These are phyloP conservation scores for Yamadazyma philogaea DNA, from an alignment of 805 yeast species.

Conservation along the genomic window DNA sequence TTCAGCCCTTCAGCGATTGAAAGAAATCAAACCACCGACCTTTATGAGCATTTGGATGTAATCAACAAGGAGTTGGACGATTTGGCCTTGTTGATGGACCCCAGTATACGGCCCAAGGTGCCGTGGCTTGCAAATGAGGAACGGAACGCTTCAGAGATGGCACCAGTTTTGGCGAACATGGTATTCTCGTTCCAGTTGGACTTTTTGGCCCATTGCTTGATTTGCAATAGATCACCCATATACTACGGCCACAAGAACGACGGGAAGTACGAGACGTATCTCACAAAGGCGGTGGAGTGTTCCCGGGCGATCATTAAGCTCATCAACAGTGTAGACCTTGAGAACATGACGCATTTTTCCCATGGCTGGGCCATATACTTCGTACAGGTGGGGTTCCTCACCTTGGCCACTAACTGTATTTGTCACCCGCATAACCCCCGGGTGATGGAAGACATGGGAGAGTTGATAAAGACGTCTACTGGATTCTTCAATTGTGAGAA, in stretches of 20 bases:
- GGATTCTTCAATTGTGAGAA: conserved; percentile 12
- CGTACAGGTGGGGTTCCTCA: conserved; percentile 24
- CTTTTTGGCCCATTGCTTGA: conserved; percentile 24
- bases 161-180: too few species aligned
- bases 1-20: conserved; percentile 21
- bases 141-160: too few species aligned
- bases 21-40: conserved; percentile 11
- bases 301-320: conserved; percentile 25
- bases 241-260: conserved; percentile 14
- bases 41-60: conserved; percentile 6
- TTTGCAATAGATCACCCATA: conserved; percentile 29
- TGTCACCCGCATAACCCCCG: conserved; percentile 14
- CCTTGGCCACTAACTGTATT: conserved; percentile 22
- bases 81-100: conserved; percentile 18
- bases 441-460: conserved; percentile 17
- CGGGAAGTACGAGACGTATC: conserved; percentile 15
- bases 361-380: conserved; percentile 20
- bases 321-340: conserved; percentile 12
- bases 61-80: conserved; percentile 21
- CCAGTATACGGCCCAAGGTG: conserved; percentile 18
- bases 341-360: conserved; percentile 16
- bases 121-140: conserved; percentile 1
- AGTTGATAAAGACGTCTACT: conserved; percentile 20
- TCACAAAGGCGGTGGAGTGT: conserved; percentile 25
- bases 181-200: conserved; percentile 3